Percentiles rank a stretch among this genome's conserved stretches.
phyloP scores from a whole-genome alignment of 1,139 yeast genomes.

The Candida sanyaensis region DNA sequence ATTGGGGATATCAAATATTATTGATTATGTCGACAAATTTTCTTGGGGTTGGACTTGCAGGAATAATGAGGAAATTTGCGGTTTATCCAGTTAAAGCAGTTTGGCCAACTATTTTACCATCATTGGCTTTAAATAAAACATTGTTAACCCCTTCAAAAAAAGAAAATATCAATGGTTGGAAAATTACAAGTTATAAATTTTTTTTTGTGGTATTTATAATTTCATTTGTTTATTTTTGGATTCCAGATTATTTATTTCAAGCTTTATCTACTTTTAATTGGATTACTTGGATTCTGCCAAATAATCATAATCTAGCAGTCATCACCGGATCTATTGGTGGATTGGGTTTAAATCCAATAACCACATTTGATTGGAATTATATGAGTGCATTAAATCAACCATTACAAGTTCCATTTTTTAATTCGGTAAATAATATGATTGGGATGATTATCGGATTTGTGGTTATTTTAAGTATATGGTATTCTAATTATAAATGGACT shows the following conservation, averaged over 20 bases:
- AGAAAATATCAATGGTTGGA: conserved; percentile 42
- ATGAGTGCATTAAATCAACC: conserved; percentile 17
- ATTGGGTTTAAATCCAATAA: conserved; percentile 59
- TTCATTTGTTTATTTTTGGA: conserved; percentile 35
- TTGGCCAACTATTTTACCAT: conserved; percentile 60
- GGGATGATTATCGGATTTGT: conserved; percentile 49
- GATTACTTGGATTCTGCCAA: conserved; percentile 40
- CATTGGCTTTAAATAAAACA: conserved; percentile 57
- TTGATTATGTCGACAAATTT: conserved; percentile 55
- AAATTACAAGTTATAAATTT: conserved; percentile 30
- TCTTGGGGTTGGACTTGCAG: conserved; percentile 66
- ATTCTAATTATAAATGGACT: conserved; percentile 51
- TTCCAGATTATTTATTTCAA: conserved; percentile 34
- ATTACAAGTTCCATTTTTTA: conserved; percentile 47
- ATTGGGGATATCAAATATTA: conserved; percentile 52
- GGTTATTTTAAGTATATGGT: conserved; percentile 46
- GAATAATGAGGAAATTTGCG: conserved; percentile 55
- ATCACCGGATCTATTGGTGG: conserved; percentile 58
- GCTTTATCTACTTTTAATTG: conserved; percentile 38
- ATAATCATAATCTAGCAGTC: conserved; percentile 43
- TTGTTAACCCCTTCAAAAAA: conserved; percentile 44
- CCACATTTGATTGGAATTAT: conserved; percentile 54
- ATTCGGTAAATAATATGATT: conserved; percentile 38
- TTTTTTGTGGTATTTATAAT: conserved; percentile 24
- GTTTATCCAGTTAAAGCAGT: conserved; percentile 57